phyloP scores from a whole-genome alignment of 2,329 filamentous ascomycete genomes.

The Colletotrichum viniferum region DNA sequence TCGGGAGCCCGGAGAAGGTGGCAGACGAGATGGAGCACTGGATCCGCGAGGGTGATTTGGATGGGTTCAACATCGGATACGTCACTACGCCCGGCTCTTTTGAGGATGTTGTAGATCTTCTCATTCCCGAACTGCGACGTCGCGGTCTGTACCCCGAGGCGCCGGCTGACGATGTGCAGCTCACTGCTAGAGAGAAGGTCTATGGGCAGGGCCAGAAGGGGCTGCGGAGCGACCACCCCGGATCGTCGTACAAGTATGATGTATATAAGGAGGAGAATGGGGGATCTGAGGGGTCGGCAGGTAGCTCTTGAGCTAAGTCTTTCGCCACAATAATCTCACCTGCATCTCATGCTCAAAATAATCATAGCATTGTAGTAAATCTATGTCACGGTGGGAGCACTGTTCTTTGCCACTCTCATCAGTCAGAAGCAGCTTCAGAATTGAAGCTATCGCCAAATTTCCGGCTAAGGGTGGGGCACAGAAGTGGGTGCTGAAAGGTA shows the following conservation, averaged over 20 bases:
- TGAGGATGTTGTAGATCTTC: slow-evolving; percentile 34
- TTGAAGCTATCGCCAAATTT: background rate
- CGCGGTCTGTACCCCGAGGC: slow-evolving; percentile 34
- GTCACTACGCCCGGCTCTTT: slow-evolving; percentile 45
- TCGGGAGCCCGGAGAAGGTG: slow-evolving; percentile 44
- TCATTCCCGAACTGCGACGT: slow-evolving; percentile 32
- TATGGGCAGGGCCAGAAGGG: slow-evolving; percentile 64
- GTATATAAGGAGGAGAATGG: slow-evolving; percentile 60
- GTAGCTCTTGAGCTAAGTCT: background rate
- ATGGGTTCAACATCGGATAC: slow-evolving; percentile 46
- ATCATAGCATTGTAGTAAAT: no score
- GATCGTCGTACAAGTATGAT: slow-evolving; percentile 65
- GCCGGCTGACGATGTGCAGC: slow-evolving; percentile 33
- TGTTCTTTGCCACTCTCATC: fast-evolving
- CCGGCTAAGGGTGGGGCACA: background rate
- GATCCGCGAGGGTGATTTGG: slow-evolving; percentile 46
- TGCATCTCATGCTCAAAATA: background rate
- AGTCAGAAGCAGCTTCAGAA: background rate
- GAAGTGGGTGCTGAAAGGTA: background rate
- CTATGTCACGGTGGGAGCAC: no score
- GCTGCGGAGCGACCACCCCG: slow-evolving; percentile 62
- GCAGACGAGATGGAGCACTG: slow-evolving; percentile 50
- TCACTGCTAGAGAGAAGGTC: slow-evolving; percentile 64
- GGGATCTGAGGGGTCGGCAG: background rate
- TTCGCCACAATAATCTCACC: background rate